Percentiles rank a stretch among this genome's conserved stretches.
Evolutionary conservation across 2,329 filamentous ascomycete genomes (phyloP).

Genomic region (Ophiostoma fasciatum): DNA sequence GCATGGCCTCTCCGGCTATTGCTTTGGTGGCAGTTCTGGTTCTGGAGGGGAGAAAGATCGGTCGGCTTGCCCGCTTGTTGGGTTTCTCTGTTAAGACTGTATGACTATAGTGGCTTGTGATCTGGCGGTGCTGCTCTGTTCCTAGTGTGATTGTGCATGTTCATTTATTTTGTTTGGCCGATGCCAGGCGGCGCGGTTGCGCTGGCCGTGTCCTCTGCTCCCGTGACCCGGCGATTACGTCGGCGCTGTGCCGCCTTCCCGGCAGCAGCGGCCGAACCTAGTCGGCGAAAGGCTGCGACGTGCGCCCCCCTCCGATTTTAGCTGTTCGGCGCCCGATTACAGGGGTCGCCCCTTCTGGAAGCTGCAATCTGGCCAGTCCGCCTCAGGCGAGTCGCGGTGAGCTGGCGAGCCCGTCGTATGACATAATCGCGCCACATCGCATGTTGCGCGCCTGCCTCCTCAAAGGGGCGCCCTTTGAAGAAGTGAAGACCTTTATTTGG

Average conservation of each 20-base stretch:
- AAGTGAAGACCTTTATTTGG: too few species aligned
- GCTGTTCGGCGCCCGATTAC: constrained; percentile 1
- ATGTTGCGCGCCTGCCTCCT: too few species aligned
- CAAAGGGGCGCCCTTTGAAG: too few species aligned
- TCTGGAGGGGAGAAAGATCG: too few species aligned
- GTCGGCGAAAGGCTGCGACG: not conserved
- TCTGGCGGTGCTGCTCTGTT: not conserved
- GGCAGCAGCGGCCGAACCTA: constrained; percentile 1
- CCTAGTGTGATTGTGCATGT: not conserved
- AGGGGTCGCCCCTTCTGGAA: constrained; percentile 1
- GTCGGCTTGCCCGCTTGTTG: not conserved
- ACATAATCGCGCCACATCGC: too few species aligned
- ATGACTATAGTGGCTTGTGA: not conserved
- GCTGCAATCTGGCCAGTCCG: constrained; percentile 2
- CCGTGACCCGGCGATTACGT: too few species aligned
- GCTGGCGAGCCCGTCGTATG: too few species aligned
- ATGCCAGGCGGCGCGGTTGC: not conserved
- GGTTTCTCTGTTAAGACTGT: not conserved
- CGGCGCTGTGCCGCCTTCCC: too few species aligned
- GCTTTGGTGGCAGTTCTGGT: too few species aligned
- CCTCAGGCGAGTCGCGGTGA: too few species aligned
- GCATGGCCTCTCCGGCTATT: too few species aligned
- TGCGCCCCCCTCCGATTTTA: constrained; percentile 1
- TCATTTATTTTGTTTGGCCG: not conserved
- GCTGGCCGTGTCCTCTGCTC: too few species aligned